Conservation (phyloP, 805 yeast genomes). For the Pichia deserticola region DNA sequence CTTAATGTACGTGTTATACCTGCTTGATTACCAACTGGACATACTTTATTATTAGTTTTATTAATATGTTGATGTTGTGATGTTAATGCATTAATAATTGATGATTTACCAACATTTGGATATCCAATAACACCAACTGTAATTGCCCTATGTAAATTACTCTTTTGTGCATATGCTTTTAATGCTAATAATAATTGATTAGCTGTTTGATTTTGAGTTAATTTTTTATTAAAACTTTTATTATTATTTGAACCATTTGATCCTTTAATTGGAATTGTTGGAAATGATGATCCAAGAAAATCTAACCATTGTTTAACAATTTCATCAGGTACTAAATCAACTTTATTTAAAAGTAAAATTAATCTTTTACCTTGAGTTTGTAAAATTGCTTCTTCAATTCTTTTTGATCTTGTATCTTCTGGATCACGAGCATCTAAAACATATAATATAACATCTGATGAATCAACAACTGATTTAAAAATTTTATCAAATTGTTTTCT, state of each 20-base stretch:
- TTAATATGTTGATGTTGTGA: slow-evolving; percentile 55
- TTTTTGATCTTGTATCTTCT: slow-evolving; percentile 85
- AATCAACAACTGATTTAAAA: slow-evolving; percentile 87
- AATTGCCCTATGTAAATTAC: slow-evolving; percentile 81
- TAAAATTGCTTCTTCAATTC: slow-evolving; percentile 83
- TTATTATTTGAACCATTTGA: slow-evolving; percentile 67
- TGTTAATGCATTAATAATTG: slow-evolving; percentile 83
- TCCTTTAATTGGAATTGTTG: slow-evolving; percentile 84
- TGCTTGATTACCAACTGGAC: slow-evolving; percentile 97
- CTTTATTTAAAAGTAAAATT: slow-evolving; percentile 80
- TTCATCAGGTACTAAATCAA: slow-evolving; percentile 84
- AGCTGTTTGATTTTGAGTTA: slow-evolving; percentile 68
- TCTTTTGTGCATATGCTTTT: slow-evolving; percentile 76
- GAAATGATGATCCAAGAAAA: slow-evolving; percentile 74
- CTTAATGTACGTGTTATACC: slow-evolving; percentile 92
- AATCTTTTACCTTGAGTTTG: slow-evolving; percentile 76
- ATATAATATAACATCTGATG: slow-evolving; percentile 83
- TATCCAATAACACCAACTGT: slow-evolving; percentile 95
- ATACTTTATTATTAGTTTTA: slow-evolving; percentile 44
- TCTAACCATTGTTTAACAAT: slow-evolving; percentile 79
- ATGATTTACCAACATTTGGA: slow-evolving; percentile 95
- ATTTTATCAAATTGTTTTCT: slow-evolving; percentile 91
- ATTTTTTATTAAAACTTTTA: slow-evolving; percentile 61
- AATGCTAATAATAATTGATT: slow-evolving; percentile 67
- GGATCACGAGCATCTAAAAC: slow-evolving; percentile 98